Evolutionary conservation across 2,329 filamentous ascomycete species (phyloP), one percentile per base, ranked within the genome.

Genomic region (Colletotrichum higginsianum): DNA sequence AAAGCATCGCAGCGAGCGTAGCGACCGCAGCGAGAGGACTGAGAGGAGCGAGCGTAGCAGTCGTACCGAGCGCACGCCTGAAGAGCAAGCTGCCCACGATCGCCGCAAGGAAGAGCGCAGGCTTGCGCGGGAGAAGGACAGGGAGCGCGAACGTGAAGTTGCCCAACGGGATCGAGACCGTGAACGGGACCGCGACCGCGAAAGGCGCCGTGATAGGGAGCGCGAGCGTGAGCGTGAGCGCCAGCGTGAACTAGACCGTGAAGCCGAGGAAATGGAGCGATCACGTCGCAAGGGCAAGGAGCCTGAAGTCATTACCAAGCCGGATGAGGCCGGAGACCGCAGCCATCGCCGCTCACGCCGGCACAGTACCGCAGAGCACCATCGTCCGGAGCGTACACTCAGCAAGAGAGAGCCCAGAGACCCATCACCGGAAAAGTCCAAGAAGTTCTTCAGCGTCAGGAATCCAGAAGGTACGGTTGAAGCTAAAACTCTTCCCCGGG

Each of bases 81-180:
- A 88, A 73, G 86, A 88, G 74, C 86, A 87, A 71, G 85, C 82
- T 18, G 84, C 83, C 2, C 84, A 87, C 65, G 87, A 89, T 2
- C 84, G 77, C 73, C 83, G 84, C 70, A 88, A 85, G 77, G 84
- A 83, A 62, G 86, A 88, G 74, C 84, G 84, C 38, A 84, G 80
- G 53, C 67, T 63, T 9, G 62, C 72, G 50, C 57, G 66, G 40
- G 23, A 71, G 38, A 67, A 75, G 55, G 75, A 75, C 18, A 63
- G 30, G 2, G 66, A 73, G 53, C 66, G 61, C 12, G 65, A 75
- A 26, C 74, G 70, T 26, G 66, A 58, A 35, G 71, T 68, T 30
- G 69, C 35, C n/a, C 18, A 72, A 26, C 74, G 57, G 30, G 67
- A 75, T 40, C 49, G 44, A n/a, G 72, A 73, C 13, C 46, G 47